Conservation (phyloP, 2,329 filamentous ascomycete species). For the Waltergamsia citrina region DNA sequence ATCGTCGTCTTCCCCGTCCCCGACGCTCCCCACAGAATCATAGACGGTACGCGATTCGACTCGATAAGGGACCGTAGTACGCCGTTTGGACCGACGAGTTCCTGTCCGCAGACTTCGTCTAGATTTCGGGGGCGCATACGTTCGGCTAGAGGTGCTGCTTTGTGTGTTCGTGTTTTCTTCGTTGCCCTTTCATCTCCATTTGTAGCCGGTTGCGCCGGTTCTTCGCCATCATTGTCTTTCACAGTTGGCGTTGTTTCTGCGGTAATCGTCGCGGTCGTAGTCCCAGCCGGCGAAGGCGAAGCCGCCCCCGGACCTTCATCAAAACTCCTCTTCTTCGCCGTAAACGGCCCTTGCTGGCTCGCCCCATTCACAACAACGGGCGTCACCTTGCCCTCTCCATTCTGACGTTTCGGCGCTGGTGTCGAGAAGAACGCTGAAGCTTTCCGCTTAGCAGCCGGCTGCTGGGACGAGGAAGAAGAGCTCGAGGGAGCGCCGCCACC, state of each 20-base stretch:
- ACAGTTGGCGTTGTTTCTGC: no score
- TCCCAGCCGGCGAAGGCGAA: not conserved
- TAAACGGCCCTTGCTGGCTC: conserved; percentile 15
- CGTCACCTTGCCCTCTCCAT: conserved; percentile 19
- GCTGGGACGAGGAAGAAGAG: conserved; percentile 30
- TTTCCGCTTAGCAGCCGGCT: conserved; percentile 45
- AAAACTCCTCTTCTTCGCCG: conserved; percentile 40
- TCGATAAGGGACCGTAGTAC: conserved; percentile 82
- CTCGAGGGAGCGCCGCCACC: conserved; percentile 8
- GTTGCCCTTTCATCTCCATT: conserved; percentile 27
- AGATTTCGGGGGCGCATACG: conserved; percentile 81
- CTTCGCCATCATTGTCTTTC: conserved; percentile 1
- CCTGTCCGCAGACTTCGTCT: conserved; percentile 84
- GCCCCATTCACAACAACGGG: conserved; percentile 23
- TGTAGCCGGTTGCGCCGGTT: conserved; percentile 4
- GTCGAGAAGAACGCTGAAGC: conserved; percentile 54
- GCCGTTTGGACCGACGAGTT: conserved; percentile 78
- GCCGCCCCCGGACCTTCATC: conserved; percentile 41
- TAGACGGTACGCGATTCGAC: conserved; percentile 75
- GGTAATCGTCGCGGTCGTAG: no score
- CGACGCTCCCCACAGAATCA: conserved; percentile 85
- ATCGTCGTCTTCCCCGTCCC: conserved; percentile 88
- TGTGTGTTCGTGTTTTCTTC: conserved; percentile 61
- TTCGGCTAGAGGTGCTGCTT: conserved; percentile 79
- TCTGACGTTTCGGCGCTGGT: conserved; percentile 46